A percentile compares a stretch with the other conserved stretches of the same genome.
phyloP scores from a whole-genome alignment of 768 basidiomycete species.

The Mycena maculata region DNA sequence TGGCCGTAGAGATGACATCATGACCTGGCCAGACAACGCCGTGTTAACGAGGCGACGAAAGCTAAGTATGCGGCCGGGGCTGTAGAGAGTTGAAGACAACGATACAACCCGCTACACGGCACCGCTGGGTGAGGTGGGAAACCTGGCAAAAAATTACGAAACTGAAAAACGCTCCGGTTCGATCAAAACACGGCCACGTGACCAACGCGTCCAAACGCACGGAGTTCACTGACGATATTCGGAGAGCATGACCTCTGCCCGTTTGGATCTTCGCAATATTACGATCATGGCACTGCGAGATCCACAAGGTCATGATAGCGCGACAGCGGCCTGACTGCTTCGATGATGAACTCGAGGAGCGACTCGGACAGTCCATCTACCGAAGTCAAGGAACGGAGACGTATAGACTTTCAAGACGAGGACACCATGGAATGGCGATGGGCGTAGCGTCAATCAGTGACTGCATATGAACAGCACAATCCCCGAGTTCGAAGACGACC shows the following conservation, averaged over 20 bases:
- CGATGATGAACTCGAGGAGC: background rate
- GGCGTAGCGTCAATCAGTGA: background rate
- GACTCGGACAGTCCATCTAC: background rate
- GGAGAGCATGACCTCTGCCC: background rate
- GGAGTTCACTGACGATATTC: no score
- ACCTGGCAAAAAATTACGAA: no score
- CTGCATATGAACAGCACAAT: conserved; percentile 5
- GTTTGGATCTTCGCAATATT: background rate
- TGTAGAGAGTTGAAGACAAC: no score
- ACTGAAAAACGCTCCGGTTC: no score
- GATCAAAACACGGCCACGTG: no score
- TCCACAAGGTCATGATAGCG: background rate
- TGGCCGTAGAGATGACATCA: conserved; percentile 25
- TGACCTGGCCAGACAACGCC: background rate
- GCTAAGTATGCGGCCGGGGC: no score
- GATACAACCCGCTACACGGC: no score
- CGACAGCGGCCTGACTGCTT: background rate
- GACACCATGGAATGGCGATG: background rate
- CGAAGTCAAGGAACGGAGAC: background rate
- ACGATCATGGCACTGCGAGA: background rate
- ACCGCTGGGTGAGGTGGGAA: no score
- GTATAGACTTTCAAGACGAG: conserved; percentile 3
- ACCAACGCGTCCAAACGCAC: no score
- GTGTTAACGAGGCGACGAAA: no score
- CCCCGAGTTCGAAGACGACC: background rate